Conservation (phyloP, 1,139 yeast genomes). For the Kodamaea suecica region DNA sequence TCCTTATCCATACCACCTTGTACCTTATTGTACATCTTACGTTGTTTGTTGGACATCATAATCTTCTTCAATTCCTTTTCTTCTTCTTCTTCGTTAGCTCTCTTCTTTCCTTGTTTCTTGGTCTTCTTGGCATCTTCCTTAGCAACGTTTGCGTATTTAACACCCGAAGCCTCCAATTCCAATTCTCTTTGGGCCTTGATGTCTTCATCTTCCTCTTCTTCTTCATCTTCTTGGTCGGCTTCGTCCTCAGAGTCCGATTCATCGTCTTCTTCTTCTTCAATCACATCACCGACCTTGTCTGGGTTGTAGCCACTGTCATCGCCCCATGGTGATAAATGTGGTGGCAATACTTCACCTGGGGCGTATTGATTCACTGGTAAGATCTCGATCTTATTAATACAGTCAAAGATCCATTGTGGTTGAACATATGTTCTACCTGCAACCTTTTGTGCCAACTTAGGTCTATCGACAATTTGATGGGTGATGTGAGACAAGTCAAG, state of each 20-base stretch:
- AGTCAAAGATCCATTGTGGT: conserved; percentile 98
- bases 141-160: conserved; percentile 61
- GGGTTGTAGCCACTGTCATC: conserved; percentile 92
- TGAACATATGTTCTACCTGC: conserved; percentile 92
- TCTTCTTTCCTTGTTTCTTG: conserved; percentile 34
- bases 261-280: conserved; percentile 40
- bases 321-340: conserved; percentile 99
- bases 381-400: conserved; percentile 73
- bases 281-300: conserved; percentile 52
- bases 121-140: conserved; percentile 31
- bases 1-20: conserved; percentile 87
- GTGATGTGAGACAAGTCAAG: conserved; percentile 71
- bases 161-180: conserved; percentile 88
- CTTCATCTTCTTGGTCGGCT: conserved; percentile 46
- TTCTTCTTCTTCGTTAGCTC: conserved; percentile 53
- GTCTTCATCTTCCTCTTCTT: conserved; percentile 55
- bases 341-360: conserved; percentile 94
- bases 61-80: conserved; percentile 86
- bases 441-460: conserved; percentile 69
- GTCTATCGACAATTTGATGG: conserved; percentile 94
- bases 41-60: conserved; percentile 97
- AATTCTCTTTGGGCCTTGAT: conserved; percentile 75
- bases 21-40: conserved; percentile 92
- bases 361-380: conserved; percentile 78
- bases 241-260: conserved; percentile 49